phyloP scores from a whole-genome alignment of 768 basidiomycete species.

The Mycena rebaudengoi region DNA sequence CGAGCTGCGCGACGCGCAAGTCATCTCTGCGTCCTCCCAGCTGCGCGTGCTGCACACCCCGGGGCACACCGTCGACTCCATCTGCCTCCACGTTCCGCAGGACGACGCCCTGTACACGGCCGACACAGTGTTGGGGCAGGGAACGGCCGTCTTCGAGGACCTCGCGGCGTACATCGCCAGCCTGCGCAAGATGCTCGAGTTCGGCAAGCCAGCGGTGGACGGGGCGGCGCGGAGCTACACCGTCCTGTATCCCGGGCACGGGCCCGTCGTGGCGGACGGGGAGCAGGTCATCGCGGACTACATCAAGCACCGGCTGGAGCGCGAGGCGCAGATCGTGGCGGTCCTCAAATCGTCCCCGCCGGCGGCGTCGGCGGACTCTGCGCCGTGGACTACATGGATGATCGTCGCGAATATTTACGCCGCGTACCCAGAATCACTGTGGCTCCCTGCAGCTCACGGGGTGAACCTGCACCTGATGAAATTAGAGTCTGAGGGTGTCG shows the following conservation, averaged over 20 bases:
- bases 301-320: conserved; percentile 80
- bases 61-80: conserved; percentile 90
- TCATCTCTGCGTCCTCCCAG: conserved; percentile 46
- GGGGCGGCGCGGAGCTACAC: conserved; percentile 23
- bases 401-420: conserved; percentile 53
- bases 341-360: conserved; percentile 51
- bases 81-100: conserved; percentile 73
- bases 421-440: conserved; percentile 73
- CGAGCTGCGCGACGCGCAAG: conserved; percentile 65
- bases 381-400: conserved; percentile 22
- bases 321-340: conserved; percentile 81
- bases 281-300: conserved; percentile 70
- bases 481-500: conserved; percentile 69
- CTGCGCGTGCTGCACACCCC: conserved; percentile 85
- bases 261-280: conserved; percentile 76
- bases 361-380: conserved; percentile 10
- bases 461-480: conserved; percentile 80
- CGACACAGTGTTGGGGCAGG: conserved; percentile 91
- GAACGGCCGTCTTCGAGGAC: conserved; percentile 90
- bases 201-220: conserved; percentile 40
- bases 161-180: conserved; percentile 74
- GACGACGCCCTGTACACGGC: conserved; percentile 88
- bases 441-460: conserved; percentile 75
- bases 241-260: conserved; percentile 88
- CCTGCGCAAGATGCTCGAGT: conserved; percentile 65